A percentile compares a stretch with the other conserved stretches of the same genome.
Conservation (phyloP, 2,329 filamentous ascomycete species). For the Aspergillus japonicus region DNA sequence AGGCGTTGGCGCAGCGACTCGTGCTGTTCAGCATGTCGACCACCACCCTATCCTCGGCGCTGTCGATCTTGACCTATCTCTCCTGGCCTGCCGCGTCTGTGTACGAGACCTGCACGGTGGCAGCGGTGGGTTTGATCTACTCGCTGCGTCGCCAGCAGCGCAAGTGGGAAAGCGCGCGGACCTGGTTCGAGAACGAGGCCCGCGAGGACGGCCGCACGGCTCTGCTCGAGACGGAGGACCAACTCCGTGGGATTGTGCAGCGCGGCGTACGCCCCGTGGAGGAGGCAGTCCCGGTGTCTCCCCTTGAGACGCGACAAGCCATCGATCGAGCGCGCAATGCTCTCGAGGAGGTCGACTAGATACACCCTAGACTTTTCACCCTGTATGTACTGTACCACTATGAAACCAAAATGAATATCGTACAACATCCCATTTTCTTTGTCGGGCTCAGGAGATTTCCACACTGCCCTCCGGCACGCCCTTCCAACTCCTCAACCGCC, state of each 20-base stretch:
- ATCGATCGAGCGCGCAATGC: conserved; percentile 49
- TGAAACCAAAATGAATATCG: background rate
- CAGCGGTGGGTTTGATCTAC: conserved; percentile 58
- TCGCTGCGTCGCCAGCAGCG: conserved; percentile 58
- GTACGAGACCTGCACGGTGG: conserved; percentile 61
- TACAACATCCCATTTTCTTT: conserved; percentile 5
- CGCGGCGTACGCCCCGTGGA: conserved; percentile 42
- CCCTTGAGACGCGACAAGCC: conserved; percentile 41
- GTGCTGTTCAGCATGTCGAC: conserved; percentile 74
- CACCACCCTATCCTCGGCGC: conserved; percentile 60
- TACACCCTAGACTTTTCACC: background rate
- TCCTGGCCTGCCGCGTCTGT: conserved; percentile 52
- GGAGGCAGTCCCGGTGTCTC: conserved; percentile 37
- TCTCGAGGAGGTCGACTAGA: conserved; percentile 38
- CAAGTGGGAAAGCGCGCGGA: conserved; percentile 56
- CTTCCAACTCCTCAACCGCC: conserved; percentile 43
- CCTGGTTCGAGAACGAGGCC: conserved; percentile 53
- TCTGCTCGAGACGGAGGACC: conserved; percentile 54
- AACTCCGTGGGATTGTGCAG: conserved; percentile 48
- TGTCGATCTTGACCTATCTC: conserved; percentile 57
- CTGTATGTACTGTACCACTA: conserved; percentile 8
- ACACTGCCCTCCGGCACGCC: conserved; percentile 48
- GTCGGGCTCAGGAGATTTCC: conserved; percentile 33
- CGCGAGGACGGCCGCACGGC: conserved; percentile 59
- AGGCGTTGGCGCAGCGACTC: conserved; percentile 70